Base-by-base conservation (phyloP, 2,329 filamentous ascomycete species). In the Diaporthe citrichinensis region DNA sequence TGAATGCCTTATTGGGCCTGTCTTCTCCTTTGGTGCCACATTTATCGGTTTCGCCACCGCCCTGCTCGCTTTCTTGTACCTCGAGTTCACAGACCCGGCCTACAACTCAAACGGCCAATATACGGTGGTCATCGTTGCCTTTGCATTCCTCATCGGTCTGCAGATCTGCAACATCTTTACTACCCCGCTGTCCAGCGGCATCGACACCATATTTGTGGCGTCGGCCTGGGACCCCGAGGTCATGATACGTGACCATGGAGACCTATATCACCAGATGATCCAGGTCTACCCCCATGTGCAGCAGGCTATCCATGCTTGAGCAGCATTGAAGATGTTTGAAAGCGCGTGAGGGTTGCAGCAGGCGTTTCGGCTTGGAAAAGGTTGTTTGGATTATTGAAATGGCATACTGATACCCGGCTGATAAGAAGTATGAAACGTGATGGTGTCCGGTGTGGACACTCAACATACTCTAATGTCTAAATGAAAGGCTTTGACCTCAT, bases 111-210 rank as follows among this genome's bases (percentile, higher is more conserved):
- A 88, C 15, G 91, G 92, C 74, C 87, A 86, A 28, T 97, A 92
- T 82, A 97, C 95, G 0, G 88, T 93, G 0, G 92, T 97, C 12
- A 89, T 98, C 25, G 90, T 98, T 82, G 94, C 94, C 0, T 97
- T 96, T 83, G 88, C 95, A 0, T 98, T 98, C 86, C 86, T 98
- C 71, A 96, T 98, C 78, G 96, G 96, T 9, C 86, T 98, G 78
- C 96, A 98, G 83, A 94, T 98, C 76, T 94, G 93, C 82, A 94
- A 97, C 83, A 91, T 98, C 78, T 97, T 98, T 85, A 94, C 96
- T 46, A 96, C 94, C 0, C 96, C 96, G 1, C 88, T 98, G 74
- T 93, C 93, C 78, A 96, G 93, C 80, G 96, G 96, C n/a, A 91
- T 98, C 77, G 94, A 98, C 79, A 97, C 96, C 0, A 94, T 98